These are phyloP conservation scores for Gossypium raimondii DNA, from an alignment of 345 rosid species.

Conservation along the genomic window DNA sequence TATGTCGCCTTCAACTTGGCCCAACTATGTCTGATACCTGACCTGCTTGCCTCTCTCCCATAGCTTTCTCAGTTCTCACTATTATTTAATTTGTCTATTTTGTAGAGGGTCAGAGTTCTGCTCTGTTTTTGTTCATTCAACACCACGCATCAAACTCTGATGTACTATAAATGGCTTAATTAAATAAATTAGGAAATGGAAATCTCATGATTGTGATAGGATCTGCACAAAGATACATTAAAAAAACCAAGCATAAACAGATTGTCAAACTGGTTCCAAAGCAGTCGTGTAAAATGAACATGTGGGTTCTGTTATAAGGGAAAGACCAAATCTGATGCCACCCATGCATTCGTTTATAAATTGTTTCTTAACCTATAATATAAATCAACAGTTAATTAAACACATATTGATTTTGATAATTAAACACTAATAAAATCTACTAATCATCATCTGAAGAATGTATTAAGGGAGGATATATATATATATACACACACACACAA, in stretches of 20 bases:
- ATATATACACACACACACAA: no score
- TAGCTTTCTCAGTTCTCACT: background rate
- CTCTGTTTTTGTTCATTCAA: slow-evolving; percentile 1
- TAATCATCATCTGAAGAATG: background rate
- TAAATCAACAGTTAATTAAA: no score
- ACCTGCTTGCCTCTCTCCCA: background rate
- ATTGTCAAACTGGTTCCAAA: background rate
- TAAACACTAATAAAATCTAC: background rate
- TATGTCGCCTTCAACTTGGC: slow-evolving; percentile 26
- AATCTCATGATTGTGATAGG: slow-evolving; percentile 10
- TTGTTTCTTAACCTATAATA: background rate
- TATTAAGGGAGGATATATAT: background rate
- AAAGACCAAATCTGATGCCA: background rate
- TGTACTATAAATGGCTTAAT: background rate
- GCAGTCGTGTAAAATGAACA: slow-evolving; percentile 5
- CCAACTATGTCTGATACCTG: slow-evolving; percentile 4
- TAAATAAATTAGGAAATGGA: slow-evolving; percentile 2
- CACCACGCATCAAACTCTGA: background rate
- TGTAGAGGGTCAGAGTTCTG: background rate
- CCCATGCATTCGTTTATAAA: background rate
- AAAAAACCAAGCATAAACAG: background rate
- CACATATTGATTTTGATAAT: background rate
- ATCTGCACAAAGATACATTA: background rate
- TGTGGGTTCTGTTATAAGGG: slow-evolving; percentile 11
- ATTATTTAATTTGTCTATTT: background rate